Evolutionary conservation across 208 protist genomes (phyloP), one percentile per base, ranked within the genome.

Genomic region (Leishmania braziliensis): DNA sequence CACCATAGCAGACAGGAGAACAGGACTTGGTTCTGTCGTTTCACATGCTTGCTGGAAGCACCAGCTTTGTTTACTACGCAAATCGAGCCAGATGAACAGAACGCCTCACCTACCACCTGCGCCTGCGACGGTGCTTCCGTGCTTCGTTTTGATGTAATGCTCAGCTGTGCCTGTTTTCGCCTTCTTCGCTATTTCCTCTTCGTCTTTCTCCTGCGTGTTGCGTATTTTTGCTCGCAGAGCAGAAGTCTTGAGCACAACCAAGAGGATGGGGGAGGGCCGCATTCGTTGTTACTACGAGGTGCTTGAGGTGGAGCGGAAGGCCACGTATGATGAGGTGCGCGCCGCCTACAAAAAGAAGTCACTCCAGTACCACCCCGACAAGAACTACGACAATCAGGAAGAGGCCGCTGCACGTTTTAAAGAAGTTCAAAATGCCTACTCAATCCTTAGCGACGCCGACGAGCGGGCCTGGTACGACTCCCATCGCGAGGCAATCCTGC

Each of bases 391-490:
- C 46, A 95, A 96, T 81, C 86, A 89, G 63, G 91, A 96, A 50
- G 90, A 92, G 77, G 89, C 94, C 0, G 92, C 87, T 23, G 71
- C 84, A 20, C 85, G 80, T 81, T 98, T 98, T 78, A 97, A 97
- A 75, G 93, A 95, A 60, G 93, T 97, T 65, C 89, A 96, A 65
- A 96, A 98, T 71, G 96, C 96, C 16, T 98, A 98, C 88, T 84
- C 92, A 0, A 81, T 98, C 66, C 88, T 98, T 63, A 95, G 89
- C 78, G 95, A 98, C 80, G 74, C 90, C 16, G 76, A 95, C 39
- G 95, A 97, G 82, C 93, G 95, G 16, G 92, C 90, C 10, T 96
- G 93, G 93, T 98, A 98, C 83, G 96, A 98, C 84, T 87, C 93
- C n/a, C 95, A 98, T 82, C 86, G 93, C 33, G 93, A 96, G 80